phyloP scores from a whole-genome alignment of 495 filamentous ascomycete genomes.

The Talaromyces ruber region DNA sequence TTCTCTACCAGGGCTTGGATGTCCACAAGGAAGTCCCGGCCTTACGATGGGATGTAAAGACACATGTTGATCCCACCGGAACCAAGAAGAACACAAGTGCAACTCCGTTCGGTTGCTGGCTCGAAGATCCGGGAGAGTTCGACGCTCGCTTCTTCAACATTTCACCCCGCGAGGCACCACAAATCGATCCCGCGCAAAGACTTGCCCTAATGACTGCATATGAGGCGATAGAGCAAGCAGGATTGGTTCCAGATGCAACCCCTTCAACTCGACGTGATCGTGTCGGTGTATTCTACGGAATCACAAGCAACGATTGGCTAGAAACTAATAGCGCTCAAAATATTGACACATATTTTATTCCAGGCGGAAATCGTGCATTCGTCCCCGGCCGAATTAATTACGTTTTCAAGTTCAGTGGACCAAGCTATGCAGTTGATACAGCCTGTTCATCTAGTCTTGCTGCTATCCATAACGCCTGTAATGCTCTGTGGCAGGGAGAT shows the following conservation, averaged over 20 bases:
- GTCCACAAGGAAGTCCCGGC: too few species aligned
- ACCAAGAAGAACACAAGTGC: slow-evolving; percentile 22
- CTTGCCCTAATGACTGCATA: slow-evolving; percentile 25
- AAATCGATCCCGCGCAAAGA: slow-evolving; percentile 28
- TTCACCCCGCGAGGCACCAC: slow-evolving; percentile 26
- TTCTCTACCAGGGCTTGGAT: too few species aligned
- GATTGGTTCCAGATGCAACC: slow-evolving; percentile 22
- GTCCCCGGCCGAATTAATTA: slow-evolving; percentile 66
- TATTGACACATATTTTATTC: slow-evolving; percentile 31
- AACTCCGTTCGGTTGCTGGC: slow-evolving; percentile 24
- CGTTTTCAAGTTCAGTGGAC: slow-evolving; percentile 80
- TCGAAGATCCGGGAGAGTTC: slow-evolving; percentile 26
- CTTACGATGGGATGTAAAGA: too few species aligned
- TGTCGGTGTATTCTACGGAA: slow-evolving; percentile 27
- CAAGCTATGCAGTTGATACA: slow-evolving; percentile 78
- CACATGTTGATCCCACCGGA: slow-evolving; percentile 12
- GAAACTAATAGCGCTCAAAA: slow-evolving; percentile 27
- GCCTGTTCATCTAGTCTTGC: slow-evolving; percentile 82
- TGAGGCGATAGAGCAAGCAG: slow-evolving; percentile 32
- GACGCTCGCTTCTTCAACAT: slow-evolving; percentile 35
- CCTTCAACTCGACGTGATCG: slow-evolving; percentile 22
- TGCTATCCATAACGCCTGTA: slow-evolving; percentile 80
- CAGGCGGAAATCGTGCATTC: slow-evolving; percentile 23
- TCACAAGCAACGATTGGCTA: slow-evolving; percentile 25
- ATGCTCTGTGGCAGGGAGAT: slow-evolving; percentile 69